Evolutionary conservation across 2,329 filamentous ascomycete genomes (phyloP), one percentile per base, ranked within the genome.

Genomic region (Phyllosticta ampelicida): DNA sequence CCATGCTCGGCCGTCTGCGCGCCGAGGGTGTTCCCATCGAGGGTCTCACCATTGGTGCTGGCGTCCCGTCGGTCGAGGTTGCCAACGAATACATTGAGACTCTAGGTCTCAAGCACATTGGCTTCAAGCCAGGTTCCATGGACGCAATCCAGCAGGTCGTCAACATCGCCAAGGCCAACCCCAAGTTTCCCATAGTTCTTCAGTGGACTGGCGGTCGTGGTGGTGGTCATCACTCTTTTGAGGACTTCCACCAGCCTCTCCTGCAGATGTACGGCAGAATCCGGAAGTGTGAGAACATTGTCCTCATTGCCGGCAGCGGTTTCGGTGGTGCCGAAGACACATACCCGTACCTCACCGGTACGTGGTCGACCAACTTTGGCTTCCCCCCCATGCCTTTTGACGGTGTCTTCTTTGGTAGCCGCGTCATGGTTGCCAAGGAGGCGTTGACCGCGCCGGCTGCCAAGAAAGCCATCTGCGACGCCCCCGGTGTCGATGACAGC

Each of bases 11-110:
- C 30, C 74, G 77, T 54, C 66, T 81, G 30, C 70, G 74, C 20
- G 67, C 72, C 55, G 74, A 77, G 5, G 75, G 75, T 49, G 67
- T 76, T 9, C 75, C 75, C 2, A 74, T 78, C 29, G 74, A 75
- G 58, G 75, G 75, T 61, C 65, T 78, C 44, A 77, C 75, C 36
- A 75, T 78, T 52, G 76, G 76, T 62, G 76, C 74, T 36, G 76
- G 76, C 61, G 73, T 78, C 1, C 76, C 76, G 8, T 77, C 75
- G 6, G 72, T 75, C 28, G 75, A 77, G 20, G 71, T 77, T 19
- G 75, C 74, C 57, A 74, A 73, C 51, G 75, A 76, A 59, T 78
- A 77, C 63, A 77, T 78, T 54, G 64, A 71, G 74, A 97, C 91
- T 3, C 65, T 78, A 9, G 75, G 75, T 10, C 70, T 78, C 55